A percentile compares a stretch with the other conserved stretches of the same genome.
Conservation (phyloP, 2,329 filamentous ascomycete genomes). For the Lojkania enalia region DNA sequence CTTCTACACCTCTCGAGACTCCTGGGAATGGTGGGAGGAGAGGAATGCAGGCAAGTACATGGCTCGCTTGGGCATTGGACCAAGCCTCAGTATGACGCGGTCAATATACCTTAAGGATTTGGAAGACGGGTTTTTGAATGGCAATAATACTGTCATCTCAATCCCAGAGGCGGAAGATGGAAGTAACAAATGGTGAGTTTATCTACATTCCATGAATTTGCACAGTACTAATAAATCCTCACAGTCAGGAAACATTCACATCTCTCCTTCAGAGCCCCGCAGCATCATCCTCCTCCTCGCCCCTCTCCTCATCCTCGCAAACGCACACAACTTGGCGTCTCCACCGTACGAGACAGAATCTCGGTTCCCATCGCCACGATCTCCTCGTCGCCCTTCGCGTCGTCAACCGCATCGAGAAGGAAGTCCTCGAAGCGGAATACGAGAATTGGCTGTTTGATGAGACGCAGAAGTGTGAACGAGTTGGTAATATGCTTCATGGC, state of each 20-base stretch:
- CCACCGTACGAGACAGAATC: constrained; percentile 76
- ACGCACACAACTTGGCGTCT: constrained; percentile 57
- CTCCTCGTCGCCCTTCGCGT: constrained; percentile 87
- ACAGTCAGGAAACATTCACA: constrained; percentile 43
- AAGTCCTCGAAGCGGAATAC: constrained; percentile 86
- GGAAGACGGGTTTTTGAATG: constrained; percentile 60
- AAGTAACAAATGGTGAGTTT: constrained; percentile 36
- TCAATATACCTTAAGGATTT: constrained; percentile 83
- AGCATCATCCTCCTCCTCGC: constrained; percentile 11
- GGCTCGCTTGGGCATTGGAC: constrained; percentile 75
- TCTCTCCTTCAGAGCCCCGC: constrained; percentile 32
- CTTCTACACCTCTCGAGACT: constrained; percentile 73
- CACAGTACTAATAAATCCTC: constrained; percentile 12
- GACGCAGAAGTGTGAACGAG: constrained; percentile 70
- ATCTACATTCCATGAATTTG: background rate
- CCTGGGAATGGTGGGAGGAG: constrained; percentile 82
- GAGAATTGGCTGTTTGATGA: constrained; percentile 90
- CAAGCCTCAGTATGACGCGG: constrained; percentile 80
- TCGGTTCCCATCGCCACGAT: constrained; percentile 86
- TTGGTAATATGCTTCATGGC: constrained; percentile 54
- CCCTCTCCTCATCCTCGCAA: constrained; percentile 28
- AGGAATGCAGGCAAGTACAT: constrained; percentile 80
- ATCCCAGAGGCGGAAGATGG: constrained; percentile 13
- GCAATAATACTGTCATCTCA: constrained; percentile 37
- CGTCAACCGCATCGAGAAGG: constrained; percentile 84